Base-by-base conservation (phyloP, 768 basidiomycete species). In the Termitomyces sp. region DNA sequence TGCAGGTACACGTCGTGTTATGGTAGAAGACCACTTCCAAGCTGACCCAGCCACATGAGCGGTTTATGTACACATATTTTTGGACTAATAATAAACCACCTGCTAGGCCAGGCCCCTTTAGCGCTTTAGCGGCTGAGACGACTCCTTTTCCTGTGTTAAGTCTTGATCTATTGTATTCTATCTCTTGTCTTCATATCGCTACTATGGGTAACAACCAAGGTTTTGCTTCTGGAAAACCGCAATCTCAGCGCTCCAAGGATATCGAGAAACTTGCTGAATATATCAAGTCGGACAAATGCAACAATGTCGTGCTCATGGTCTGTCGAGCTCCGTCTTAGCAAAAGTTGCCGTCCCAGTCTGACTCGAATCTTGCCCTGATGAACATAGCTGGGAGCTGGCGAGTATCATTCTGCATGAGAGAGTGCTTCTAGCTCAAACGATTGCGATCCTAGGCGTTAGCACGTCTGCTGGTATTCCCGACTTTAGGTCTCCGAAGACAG, bases 401-500 rank as follows among this genome's bases (percentile, higher is more conserved):
- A 65, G 81, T 65, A 40, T 52, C 50, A 46, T 44, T 38, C 16
- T 24, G 22, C 22, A 49, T 7, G 9, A 6, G 32, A 35, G 15
- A 24, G 24, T 36, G 36, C 7, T n/a, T 11, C 11, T 28, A 28
- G 35, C 38, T 36, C 35, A 39, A 13, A 39, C 28, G n/a, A 38
- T 42, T 38, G 7, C 8, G 28, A 3, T 42, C 33, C 18, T 22
- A 88, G 90, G 91, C 18, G 81, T 92, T 52, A 90, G 88, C 63
- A 92, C 91, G 7, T 81, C 88, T 33, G 91, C 91, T 57, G 91
- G 91, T 7, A 94, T 93, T 32, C 94, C 94, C 13, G 94, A 97
- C 73, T 97, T 96, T 71, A 79, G 95, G 63, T 91, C 90, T 11
- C 91, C 92, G 0, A 84, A 87, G 24, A 95, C 94, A 39, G 94